These are phyloP conservation scores for Sporothrix humicola DNA, from an alignment of 2,329 filamentous ascomycete genomes.

Conservation along the genomic window DNA sequence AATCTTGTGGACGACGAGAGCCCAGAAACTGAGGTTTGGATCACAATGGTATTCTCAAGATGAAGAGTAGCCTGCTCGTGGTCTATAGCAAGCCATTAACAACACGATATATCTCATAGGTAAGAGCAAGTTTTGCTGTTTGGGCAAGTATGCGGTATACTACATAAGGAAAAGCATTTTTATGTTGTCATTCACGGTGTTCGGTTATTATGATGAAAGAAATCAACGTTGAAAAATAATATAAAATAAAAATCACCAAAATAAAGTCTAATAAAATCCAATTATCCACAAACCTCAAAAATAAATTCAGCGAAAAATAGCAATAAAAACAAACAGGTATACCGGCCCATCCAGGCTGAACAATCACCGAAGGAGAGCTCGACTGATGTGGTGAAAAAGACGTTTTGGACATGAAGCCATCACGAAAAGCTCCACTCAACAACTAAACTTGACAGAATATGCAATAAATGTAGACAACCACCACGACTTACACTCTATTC, in stretches of 20 bases:
- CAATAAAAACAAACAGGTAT: not conserved
- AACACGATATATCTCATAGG: too few species aligned
- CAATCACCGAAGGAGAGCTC: not conserved
- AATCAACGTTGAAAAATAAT: too few species aligned
- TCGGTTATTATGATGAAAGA: too few species aligned
- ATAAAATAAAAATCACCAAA: not conserved
- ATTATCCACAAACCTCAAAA: not conserved
- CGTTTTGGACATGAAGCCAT: not conserved
- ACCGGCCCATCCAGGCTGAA: slow-evolving; percentile 18
- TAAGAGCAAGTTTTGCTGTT: too few species aligned
- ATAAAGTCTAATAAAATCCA: not conserved
- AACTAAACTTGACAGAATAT: not conserved
- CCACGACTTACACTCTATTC: not conserved
- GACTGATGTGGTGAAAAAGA: too few species aligned
- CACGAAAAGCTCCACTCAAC: not conserved
- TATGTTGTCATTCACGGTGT: too few species aligned
- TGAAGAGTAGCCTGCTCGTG: not conserved
- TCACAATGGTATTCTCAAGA: too few species aligned
- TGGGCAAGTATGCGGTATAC: too few species aligned
- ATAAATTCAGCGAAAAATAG: not conserved
- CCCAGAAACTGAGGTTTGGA: too few species aligned
- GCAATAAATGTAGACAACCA: not conserved
- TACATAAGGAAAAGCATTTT: too few species aligned
- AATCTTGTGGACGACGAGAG: not conserved
- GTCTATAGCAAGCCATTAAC: too few species aligned